Base-by-base conservation (phyloP, 1,284 basidiomycete genomes). In the Cutaneotrichosporon cutaneum region DNA sequence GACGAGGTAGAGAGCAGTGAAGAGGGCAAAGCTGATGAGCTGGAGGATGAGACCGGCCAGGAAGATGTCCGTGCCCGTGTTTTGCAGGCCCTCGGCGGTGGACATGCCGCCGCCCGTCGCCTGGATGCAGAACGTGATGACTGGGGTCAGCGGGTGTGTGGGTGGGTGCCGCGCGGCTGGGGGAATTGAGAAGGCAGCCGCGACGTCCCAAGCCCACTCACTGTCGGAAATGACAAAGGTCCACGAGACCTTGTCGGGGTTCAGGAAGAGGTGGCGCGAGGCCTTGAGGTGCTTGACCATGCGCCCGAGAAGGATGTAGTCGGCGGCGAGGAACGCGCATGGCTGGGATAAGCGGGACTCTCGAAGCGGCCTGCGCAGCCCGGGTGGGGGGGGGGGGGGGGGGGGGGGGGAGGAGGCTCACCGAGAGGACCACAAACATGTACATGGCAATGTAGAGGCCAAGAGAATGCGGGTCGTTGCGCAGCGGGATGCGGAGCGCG, bases 281-380 rank as follows among this genome's bases (percentile, higher is more conserved):
- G 82, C 82, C 48, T 81, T 71, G 6, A 89, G 75, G 71, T 84
- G 81, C 32, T 77, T 78, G 9, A 86, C 85, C 10, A 90, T 74
- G 21, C 85, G 84, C 5, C 87, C 87, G 8, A 89, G 82, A 24
- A 89, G 80, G 57, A 89, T 80, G 68, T 90, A 90, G 71, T 86
- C 83, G 32, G 87, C 84, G 4, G 88, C 88, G 64, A 90, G 86
- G 80, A 89, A 89, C n/a, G 85, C 86, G 68, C 88, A 89, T 6
- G 88, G 87, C 80, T 84, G 66, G 27, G 16, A 54, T 61, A 11
- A 56, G 50, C 44, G 4, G 1, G 4, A 13, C 4, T n/a, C n/a
- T n/a, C n/a, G n/a, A n/a, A n/a, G n/a, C n/a, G n/a, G n/a, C n/a
- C n/a, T n/a, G n/a, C n/a, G n/a, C n/a, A n/a, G n/a, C n/a, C n/a